Base-by-base conservation (phyloP, 495 filamentous ascomycete genomes). In the Trichoderma asperelloides region DNA sequence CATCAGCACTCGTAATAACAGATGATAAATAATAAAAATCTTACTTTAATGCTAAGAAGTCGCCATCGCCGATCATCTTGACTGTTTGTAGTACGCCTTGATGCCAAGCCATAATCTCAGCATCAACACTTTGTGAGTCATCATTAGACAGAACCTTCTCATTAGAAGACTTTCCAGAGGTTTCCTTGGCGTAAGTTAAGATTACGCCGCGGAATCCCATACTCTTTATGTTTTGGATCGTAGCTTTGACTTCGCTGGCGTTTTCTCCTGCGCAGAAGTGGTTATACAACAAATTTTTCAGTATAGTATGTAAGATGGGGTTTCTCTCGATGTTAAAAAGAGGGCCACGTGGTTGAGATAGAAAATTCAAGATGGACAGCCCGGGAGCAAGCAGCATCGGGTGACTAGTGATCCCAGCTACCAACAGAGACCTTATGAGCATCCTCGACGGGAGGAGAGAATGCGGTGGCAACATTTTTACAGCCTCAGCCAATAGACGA, bases 41-140 rank as follows among this genome's bases (percentile, higher is more conserved):
- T 72, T 79, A 88, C 82, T 98, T 98, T 66, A 97, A 75, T 2
- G 91, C 93, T 41, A 97, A 87, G 71, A 92, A 96, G 72, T 96
- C 93, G 6, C 90, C 91, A 9, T 84, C 79, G 43, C 82, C 79
- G 0, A 89, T 84, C 78, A 96, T 87, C n/a, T 83, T 78, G 3
- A 97, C 87, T 0, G 91, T 95, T 69, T 89, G 84, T 64, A 93
- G 70, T 3, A 89, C 91, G 3, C 91, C 91, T 49, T 86, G 80
- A 39, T 86, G 79, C 92, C 92, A 96, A 33, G 80, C 81, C 66
- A 81, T 79, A 65, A 96, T 86, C 70, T 93, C 90, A 30, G 78
- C 80, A 15, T 76, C 76, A 25, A 87, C 74, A 63, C 79, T 79
- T 37, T 63, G 23, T 79, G 76, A 57, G 79, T 75, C 13, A 76